Conservation (phyloP, 805 yeast genomes). For the Clavispora carvajalis region DNA sequence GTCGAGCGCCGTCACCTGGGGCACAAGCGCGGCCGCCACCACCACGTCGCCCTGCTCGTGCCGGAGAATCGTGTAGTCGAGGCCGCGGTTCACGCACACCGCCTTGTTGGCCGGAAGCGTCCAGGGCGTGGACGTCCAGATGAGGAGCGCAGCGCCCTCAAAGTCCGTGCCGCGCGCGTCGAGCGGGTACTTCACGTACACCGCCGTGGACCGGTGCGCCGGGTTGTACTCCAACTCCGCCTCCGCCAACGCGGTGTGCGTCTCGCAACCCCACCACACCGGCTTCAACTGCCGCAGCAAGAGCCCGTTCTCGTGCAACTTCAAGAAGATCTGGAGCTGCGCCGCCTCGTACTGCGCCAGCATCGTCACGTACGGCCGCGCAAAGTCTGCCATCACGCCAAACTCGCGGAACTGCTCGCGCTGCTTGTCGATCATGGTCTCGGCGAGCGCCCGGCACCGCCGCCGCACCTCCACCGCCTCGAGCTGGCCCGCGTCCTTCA, state of each 20-base stretch:
- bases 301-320: conserved; percentile 58
- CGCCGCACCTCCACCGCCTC: conserved; percentile 51
- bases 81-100: conserved; percentile 58
- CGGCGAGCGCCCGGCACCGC: conserved; percentile 68
- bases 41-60: conserved; percentile 43
- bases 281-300: conserved; percentile 87
- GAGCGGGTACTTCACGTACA: conserved; percentile 60
- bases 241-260: conserved; percentile 92
- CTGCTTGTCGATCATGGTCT: conserved; percentile 60
- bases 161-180: conserved; percentile 14
- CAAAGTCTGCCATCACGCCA: conserved; percentile 84
- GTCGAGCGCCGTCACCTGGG: conserved; percentile 29
- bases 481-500: conserved; percentile 33
- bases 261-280: conserved; percentile 95
- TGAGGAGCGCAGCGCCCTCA: conserved; percentile 32
- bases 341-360: conserved; percentile 62
- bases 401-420: conserved; percentile 56
- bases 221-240: conserved; percentile 89
- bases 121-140: conserved; percentile 99
- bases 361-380: conserved; percentile 68
- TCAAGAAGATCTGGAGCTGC: conserved; percentile 67
- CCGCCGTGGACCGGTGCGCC: conserved; percentile 62
- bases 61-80: conserved; percentile 49
- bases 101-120: conserved; percentile 87
- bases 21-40: conserved; percentile 50